Base-by-base conservation (phyloP, 2,329 filamentous ascomycete genomes). In the Arthrobotrys conoides region DNA sequence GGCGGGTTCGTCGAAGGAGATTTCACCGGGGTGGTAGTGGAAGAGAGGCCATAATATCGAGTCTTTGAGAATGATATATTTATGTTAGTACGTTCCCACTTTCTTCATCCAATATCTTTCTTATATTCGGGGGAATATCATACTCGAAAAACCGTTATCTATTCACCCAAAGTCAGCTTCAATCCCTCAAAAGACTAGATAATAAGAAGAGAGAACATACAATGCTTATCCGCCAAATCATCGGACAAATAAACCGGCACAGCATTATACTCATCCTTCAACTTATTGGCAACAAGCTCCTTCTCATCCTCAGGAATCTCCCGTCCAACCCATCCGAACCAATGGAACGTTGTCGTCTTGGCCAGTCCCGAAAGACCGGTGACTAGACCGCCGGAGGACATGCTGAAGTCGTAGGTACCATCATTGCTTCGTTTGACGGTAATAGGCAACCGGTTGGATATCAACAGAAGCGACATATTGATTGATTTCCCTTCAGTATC, bases 31-130 rank as follows among this genome's bases (percentile, higher is more conserved):
- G 85, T 99, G 96, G 86, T 98, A 98, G 87, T 98, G 96, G 87
- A 99, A 97, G 46, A 99, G 90, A 1, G 96, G 96, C 96, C 96
- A 99, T 78, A 99, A 91, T 84, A 98, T 98, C 6, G 93, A 96
- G 85, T 99, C 93, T 71, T 53, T 71, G 18, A 0, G 36, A n/a
- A 30, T 51, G 20, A 20, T 18, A 55, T 41, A 59, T 73, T 5
- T 18, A 55, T 41, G 59, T 73, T 5, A 48, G 65, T 53, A 41
- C 2, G 20, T 20, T 38, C n/a, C 10, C 14, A 3, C 24, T 36
- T 18, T 49, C 30, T 12, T 51, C 14, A 12, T 1, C 16, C n/a
- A 36, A 4, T 61, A 20, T 46, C 3, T n/a, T 41, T 30, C 33
- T 44, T 30, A 30, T 30, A 30, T 3, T 30, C 27, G 3, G 27